Conservation (phyloP, 352 stramenopile genomes). For the Plasmopara halstedii region DNA sequence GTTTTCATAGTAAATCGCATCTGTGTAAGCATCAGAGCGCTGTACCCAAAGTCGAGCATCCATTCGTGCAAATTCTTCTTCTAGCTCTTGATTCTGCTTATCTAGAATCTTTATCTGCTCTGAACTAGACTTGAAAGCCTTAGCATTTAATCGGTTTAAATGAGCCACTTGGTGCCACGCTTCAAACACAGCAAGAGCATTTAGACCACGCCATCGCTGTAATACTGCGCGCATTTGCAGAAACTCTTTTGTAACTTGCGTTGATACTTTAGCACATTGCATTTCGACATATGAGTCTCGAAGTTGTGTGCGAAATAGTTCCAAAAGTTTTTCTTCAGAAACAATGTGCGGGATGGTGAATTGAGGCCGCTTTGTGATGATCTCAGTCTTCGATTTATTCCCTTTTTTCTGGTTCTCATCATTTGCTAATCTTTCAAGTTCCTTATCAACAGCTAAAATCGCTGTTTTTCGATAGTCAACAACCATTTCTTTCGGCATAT, state of each 20-base stretch:
- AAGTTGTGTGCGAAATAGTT: constrained; percentile 37
- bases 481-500: constrained; percentile 38
- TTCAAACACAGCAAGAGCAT: constrained; percentile 46
- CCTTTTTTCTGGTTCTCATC: background rate
- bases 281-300: constrained; percentile 43
- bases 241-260: constrained; percentile 48
- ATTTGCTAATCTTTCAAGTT: constrained; percentile 25
- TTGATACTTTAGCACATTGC: constrained; percentile 33
- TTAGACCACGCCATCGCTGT: constrained; percentile 43
- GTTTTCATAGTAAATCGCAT: constrained; percentile 61
- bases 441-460: constrained; percentile 25
- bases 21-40: constrained; percentile 56
- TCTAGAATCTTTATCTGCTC: constrained; percentile 38
- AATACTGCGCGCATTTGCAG: constrained; percentile 53
- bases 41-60: constrained; percentile 46
- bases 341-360: constrained; percentile 21
- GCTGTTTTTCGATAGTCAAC: constrained; percentile 39
- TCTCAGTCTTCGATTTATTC: no score
- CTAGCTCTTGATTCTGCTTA: constrained; percentile 37
- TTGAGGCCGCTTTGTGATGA: constrained; percentile 7
- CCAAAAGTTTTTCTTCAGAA: constrained; percentile 34
- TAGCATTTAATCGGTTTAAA: constrained; percentile 25
- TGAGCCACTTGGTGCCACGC: constrained; percentile 49
- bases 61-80: constrained; percentile 36
- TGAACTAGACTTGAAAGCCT: no score